These are phyloP conservation scores for Cudoniella acicularis DNA, from an alignment of 495 filamentous ascomycete species.

Conservation along the genomic window DNA sequence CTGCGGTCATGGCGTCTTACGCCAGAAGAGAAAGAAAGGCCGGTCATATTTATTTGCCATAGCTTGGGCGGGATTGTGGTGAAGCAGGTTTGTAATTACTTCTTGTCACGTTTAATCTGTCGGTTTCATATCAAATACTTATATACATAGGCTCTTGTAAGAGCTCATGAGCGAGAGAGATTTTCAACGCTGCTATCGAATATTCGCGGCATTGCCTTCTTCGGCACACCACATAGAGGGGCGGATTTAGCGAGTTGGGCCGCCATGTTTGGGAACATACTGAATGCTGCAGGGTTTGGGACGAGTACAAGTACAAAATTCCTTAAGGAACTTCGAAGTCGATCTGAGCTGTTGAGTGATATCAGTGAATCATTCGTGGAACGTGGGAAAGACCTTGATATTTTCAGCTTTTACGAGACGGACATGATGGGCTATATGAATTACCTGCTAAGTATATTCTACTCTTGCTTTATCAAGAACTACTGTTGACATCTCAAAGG, in stretches of 20 bases:
- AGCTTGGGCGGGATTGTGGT: slow-evolving; percentile 37
- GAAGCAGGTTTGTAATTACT: no score
- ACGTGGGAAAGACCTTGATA: not conserved
- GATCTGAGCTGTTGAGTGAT: not conserved
- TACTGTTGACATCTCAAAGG: no score
- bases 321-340: slow-evolving; percentile 5
- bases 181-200: no score
- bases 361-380: slow-evolving; percentile 5
- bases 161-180: no score
- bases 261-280: not conserved
- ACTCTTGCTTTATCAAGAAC: no score
- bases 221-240: slow-evolving; percentile 27
- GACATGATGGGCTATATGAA: not conserved
- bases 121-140: no score
- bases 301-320: not conserved
- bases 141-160: no score
- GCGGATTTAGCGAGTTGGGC: slow-evolving; percentile 18
- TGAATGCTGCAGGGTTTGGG: slow-evolving; percentile 1
- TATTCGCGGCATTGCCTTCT: slow-evolving; percentile 21
- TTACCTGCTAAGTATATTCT: no score
- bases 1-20: not conserved
- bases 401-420: slow-evolving; percentile 10
- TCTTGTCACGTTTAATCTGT: no score
- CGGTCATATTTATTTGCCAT: slow-evolving; percentile 35
- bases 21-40: slow-evolving; percentile 4